These are phyloP conservation scores for Lachancea thermotolerans DNA, from an alignment of 805 yeast genomes.

Conservation along the genomic window DNA sequence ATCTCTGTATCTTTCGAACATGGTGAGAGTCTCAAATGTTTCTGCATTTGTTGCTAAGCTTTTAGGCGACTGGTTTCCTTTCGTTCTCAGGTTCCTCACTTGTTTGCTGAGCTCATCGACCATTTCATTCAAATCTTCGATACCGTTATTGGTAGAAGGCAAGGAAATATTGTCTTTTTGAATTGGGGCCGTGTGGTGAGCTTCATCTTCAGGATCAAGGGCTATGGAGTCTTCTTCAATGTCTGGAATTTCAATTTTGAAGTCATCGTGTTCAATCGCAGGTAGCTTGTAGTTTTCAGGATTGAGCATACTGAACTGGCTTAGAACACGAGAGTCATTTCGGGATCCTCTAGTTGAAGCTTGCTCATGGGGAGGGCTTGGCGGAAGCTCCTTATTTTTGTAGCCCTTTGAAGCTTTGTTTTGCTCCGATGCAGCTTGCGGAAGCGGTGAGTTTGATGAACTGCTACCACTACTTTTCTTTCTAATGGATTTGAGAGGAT, in stretches of 20 bases:
- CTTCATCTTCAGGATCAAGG: not conserved
- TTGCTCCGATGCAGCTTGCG: not conserved
- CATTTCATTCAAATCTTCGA: conserved; percentile 32
- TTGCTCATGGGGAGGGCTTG: not conserved
- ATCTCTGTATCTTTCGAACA: conserved; percentile 24
- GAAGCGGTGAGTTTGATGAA: not conserved
- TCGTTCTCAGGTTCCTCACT: conserved; percentile 19
- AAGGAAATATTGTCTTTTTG: not conserved
- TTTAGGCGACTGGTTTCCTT: conserved; percentile 11
- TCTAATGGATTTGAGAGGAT: conserved; percentile 23
- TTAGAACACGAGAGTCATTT: conserved; percentile 10
- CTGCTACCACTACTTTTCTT: conserved; percentile 21
- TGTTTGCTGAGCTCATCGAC: conserved; percentile 28
- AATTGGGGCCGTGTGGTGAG: not conserved
- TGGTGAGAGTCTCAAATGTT: conserved; percentile 24
- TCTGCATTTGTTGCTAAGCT: conserved; percentile 12
- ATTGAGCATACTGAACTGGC: conserved; percentile 12
- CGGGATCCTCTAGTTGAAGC: not conserved
- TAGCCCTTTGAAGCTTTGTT: not conserved
- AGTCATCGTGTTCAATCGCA: conserved; percentile 18
- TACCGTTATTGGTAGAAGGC: conserved; percentile 1
- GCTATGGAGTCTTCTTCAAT: not conserved
- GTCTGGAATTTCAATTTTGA: conserved; percentile 16
- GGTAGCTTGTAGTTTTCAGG: conserved; percentile 22
- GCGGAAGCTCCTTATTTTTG: not conserved